Conservation (phyloP, 2,329 filamentous ascomycete species). For the Macrophomina tecta region DNA sequence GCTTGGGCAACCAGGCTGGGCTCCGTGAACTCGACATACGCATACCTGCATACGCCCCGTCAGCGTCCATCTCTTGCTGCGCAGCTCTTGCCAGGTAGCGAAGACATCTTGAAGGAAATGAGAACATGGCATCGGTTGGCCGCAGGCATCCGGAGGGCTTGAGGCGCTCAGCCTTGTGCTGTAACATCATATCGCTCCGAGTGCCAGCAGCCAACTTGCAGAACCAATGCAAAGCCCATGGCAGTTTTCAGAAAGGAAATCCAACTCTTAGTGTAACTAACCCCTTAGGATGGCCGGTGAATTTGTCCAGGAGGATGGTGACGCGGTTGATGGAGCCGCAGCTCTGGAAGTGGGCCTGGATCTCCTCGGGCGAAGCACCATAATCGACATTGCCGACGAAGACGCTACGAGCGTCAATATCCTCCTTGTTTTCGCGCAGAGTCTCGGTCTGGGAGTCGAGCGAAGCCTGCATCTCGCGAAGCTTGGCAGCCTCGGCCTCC, state of each 20-base stretch:
- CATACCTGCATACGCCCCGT: constrained; percentile 73
- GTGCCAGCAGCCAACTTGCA: background rate
- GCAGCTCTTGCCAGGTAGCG: constrained; percentile 64
- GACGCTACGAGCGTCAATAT: constrained; percentile 92
- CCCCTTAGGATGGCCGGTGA: constrained; percentile 99
- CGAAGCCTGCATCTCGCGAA: constrained; percentile 62
- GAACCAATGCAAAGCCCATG: background rate
- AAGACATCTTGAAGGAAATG: constrained; percentile 37
- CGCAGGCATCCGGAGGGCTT: background rate
- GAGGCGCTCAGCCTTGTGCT: background rate
- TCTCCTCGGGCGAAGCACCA: constrained; percentile 94
- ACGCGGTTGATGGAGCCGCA: constrained; percentile 97
- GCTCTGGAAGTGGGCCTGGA: constrained; percentile 97
- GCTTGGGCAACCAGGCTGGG: constrained; percentile 87
- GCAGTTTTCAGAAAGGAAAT: constrained; percentile 36
- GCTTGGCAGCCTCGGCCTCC: constrained; percentile 63
- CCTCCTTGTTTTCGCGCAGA: constrained; percentile 90
- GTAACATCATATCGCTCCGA: background rate
- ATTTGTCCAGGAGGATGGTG: constrained; percentile 97
- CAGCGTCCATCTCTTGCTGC: constrained; percentile 60
- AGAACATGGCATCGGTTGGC: constrained; percentile 7
- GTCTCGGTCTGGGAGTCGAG: constrained; percentile 86
- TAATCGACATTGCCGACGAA: constrained; percentile 99
- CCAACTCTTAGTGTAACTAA: constrained; percentile 60
- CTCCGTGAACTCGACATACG: constrained; percentile 98